Evolutionary conservation across 2,329 filamentous ascomycete genomes (phyloP), one percentile per base, ranked within the genome.

Genomic region (Fusarium nelsonii): DNA sequence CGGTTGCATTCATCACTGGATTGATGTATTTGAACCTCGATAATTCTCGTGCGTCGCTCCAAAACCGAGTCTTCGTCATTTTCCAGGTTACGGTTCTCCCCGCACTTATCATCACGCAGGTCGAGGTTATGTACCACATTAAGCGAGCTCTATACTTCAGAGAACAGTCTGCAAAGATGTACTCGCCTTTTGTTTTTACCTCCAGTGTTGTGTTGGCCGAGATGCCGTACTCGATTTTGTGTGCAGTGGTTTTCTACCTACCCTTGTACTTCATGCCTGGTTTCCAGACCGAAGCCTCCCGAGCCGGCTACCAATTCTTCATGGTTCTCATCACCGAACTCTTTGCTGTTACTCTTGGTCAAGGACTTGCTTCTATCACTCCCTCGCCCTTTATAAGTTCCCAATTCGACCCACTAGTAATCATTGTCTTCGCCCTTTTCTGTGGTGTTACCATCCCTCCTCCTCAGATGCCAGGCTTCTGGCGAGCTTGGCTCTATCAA

Each of bases 21-120:
- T 84, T 97, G 14, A 91, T 91, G 34, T 97, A 91, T 78, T 83
- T 97, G 48, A 87, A 93, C 64, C 87, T 97, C 10, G 90, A 95
- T 75, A 81, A 94, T 74, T 93, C 91, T 4, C 87, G 91, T 11
- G 82, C 90, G 2, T 92, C 91, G 2, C 85, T 97, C 6, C 94
- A 97, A 79, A 92, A 96, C 82, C 90, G 91, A 63, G 87, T 97
- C 66, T 97, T 97, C 79, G 88, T 95, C 79, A 92, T 96, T 78
- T 97, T 97, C 87, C 93, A 97, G 78, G 88, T 94, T 52, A 93
- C 92, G 0, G 92, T 97, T 23, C 84, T 97, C 28, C 93, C 93
- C 0, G 92, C 92, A 2, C 84, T 97, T 32, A 93, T 97, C 77
- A 88, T 97, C 58, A 89, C 90, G 1, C 93, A 97, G 75, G 91